phyloP scores from a whole-genome alignment of 331 rosid genomes.

The Dryas integrifolia region DNA sequence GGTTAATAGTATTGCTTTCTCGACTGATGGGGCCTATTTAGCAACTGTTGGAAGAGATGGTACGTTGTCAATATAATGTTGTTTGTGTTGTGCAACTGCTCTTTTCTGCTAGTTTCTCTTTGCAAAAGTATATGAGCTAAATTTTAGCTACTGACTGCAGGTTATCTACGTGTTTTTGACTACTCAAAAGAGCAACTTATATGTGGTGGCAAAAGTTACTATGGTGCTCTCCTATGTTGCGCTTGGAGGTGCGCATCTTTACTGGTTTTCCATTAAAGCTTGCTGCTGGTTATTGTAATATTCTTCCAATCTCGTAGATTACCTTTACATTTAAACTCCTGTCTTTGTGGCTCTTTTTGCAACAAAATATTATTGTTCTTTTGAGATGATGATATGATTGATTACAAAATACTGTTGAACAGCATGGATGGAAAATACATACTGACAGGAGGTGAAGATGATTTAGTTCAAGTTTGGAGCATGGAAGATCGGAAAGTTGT shows the following conservation, averaged over 20 bases:
- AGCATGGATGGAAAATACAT: constrained; percentile 91
- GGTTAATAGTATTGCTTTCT: constrained; percentile 79
- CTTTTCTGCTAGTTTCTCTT: constrained; percentile 8
- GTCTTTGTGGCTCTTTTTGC: background rate
- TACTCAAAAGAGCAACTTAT: constrained; percentile 76
- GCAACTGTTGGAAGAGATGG: constrained; percentile 99
- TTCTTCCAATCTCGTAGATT: constrained; percentile 13
- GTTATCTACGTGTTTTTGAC: constrained; percentile 94
- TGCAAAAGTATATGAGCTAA: constrained; percentile 16
- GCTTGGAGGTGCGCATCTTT: constrained; percentile 79
- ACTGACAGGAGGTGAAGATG: constrained; percentile 98
- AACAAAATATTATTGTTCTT: constrained; percentile 6
- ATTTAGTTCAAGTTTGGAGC: constrained; percentile 98
- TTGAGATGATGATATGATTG: constrained; percentile 26
- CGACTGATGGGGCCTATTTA: constrained; percentile 68
- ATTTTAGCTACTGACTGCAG: constrained; percentile 43
- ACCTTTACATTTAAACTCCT: background rate
- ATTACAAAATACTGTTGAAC: constrained; percentile 25
- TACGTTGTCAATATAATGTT: constrained; percentile 29
- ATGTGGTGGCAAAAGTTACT: constrained; percentile 98
- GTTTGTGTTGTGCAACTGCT: constrained; percentile 13
- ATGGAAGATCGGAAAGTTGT: constrained; percentile 95
- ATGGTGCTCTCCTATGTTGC: constrained; percentile 92
- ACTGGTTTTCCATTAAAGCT: constrained; percentile 26
- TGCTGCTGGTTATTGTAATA: constrained; percentile 20